phyloP scores from a whole-genome alignment of 2,329 filamentous ascomycete genomes.

The Ilyonectria destructans region DNA sequence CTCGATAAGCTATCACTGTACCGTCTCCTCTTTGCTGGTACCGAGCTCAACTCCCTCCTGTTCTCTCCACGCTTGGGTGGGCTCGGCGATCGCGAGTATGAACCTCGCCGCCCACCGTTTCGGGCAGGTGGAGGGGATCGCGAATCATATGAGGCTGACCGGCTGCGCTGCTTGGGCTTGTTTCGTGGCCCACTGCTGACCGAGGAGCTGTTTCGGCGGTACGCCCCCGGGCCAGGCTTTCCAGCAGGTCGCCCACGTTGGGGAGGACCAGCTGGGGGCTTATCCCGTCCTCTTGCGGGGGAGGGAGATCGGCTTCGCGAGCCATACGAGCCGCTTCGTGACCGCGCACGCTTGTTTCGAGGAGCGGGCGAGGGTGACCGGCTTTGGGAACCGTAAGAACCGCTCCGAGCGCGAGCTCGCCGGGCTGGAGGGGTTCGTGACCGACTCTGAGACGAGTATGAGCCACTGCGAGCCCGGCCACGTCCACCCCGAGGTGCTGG shows the following conservation, averaged over 20 bases:
- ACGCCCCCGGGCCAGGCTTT: slow-evolving; percentile 36
- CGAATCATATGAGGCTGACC: slow-evolving; percentile 54
- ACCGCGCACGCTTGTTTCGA: slow-evolving; percentile 30
- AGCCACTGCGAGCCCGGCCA: slow-evolving; percentile 48
- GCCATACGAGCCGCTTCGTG: slow-evolving; percentile 44
- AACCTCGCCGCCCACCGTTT: slow-evolving; percentile 43
- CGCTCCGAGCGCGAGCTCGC: slow-evolving; percentile 40
- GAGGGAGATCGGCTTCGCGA: slow-evolving; percentile 45
- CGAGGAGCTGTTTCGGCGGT: slow-evolving; percentile 55
- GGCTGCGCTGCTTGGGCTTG: slow-evolving; percentile 44
- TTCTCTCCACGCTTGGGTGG: slow-evolving; percentile 38
- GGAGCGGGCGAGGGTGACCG: slow-evolving; percentile 43
- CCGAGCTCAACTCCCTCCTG: slow-evolving; percentile 46
- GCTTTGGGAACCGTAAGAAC: slow-evolving; percentile 43
- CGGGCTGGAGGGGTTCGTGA: slow-evolving; percentile 50
- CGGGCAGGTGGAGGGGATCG: slow-evolving; percentile 48
- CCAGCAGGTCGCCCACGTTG: slow-evolving; percentile 44
- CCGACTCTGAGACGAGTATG: slow-evolving; percentile 53
- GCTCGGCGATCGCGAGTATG: slow-evolving; percentile 47
- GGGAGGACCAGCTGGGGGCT: slow-evolving; percentile 43
- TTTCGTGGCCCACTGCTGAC: slow-evolving; percentile 50
- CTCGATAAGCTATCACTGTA: slow-evolving; percentile 53
- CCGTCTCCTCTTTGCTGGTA: slow-evolving; percentile 51
- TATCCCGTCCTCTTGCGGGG: slow-evolving; percentile 43
- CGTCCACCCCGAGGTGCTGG: slow-evolving; percentile 50